Base-by-base conservation (phyloP, 495 filamentous ascomycete genomes). In the Xylaria venustula region DNA sequence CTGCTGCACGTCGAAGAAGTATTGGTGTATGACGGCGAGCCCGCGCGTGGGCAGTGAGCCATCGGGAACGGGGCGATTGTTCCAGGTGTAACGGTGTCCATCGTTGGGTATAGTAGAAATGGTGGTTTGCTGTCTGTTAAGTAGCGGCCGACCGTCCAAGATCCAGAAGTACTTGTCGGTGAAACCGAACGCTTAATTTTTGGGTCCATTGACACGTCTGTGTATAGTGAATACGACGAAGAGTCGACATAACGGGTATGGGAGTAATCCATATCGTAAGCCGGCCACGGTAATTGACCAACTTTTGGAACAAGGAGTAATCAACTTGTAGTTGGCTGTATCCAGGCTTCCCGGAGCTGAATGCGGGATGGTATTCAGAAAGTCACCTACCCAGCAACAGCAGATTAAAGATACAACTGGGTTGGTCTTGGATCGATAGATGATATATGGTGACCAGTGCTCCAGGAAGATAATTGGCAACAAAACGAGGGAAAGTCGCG, bases 1-100 rank as follows among this genome's bases (percentile, higher is more conserved):
- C 68, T 73, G 47, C 73, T 71, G n/a, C 68, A 71, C 0, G 76
- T 71, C 17, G 73, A 72, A 2, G 75, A 71, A 41, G 68, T 66
- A 22, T 77, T 75, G 69, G 52, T 72, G 60, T 66, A 77, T 64
- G 66, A 75, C 58, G 62, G 66, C 14, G 64, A 69, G 65, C 58
- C 71, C 61, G 50, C 52, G 44, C 62, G 72, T 61, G 44, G 71
- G 61, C 47, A 66, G 36, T 56, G 62, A 54, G 55, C 60, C 45
- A 37, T 69, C 23, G 44, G 65, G 12, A 41, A 58, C 20, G 57
- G 47, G 44, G 58, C 0, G 40, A 58, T 57, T 28, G 62, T n/a
- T 44, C 64, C 58, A 25, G 64, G 3, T 52, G 61, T 47, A 41
- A 46, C 34, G 25, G 55, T 1, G 19, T 63, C 61, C 26, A 60